A percentile compares a stretch with the other conserved stretches of the same genome.
These are phyloP conservation scores for Fusarium scirpi DNA, from an alignment of 2,329 filamentous ascomycete species.

Conservation along the genomic window DNA sequence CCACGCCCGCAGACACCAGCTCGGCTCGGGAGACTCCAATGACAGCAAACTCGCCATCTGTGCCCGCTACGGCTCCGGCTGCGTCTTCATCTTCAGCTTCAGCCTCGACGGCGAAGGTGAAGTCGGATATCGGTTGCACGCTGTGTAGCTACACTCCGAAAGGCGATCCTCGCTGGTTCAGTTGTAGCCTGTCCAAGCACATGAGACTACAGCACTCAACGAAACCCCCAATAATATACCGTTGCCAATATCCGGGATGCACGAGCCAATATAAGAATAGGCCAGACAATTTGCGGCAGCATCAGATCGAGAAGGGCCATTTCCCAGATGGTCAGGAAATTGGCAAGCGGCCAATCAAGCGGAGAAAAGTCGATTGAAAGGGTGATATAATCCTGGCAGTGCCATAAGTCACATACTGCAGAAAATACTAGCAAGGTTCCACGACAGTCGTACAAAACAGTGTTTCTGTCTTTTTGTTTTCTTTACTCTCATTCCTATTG, in stretches of 20 bases:
- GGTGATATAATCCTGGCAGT: not conserved
- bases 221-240: conserved; percentile 63
- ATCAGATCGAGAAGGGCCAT: conserved; percentile 68
- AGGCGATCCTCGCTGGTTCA: conserved; percentile 69
- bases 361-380: conserved; percentile 57
- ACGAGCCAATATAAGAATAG: conserved; percentile 67
- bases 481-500: conserved; percentile 1
- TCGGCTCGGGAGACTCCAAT: conserved; percentile 41
- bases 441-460: not conserved
- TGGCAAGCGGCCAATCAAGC: conserved; percentile 58
- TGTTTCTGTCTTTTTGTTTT: not conserved
- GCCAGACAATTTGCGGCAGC: conserved; percentile 66
- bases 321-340: conserved; percentile 60
- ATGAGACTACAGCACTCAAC: conserved; percentile 65
- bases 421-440: not conserved
- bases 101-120: conserved; percentile 51
- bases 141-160: conserved; percentile 67
- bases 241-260: conserved; percentile 66
- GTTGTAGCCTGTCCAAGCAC: conserved; percentile 70
- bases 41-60: conserved; percentile 42
- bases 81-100: conserved; percentile 23
- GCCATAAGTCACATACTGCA: not conserved
- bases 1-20: conserved; percentile 38
- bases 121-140: conserved; percentile 61
- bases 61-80: conserved; percentile 26